These are phyloP conservation scores for Rhododendron molle DNA, from an alignment of 148 eudicot species.

Conservation along the genomic window DNA sequence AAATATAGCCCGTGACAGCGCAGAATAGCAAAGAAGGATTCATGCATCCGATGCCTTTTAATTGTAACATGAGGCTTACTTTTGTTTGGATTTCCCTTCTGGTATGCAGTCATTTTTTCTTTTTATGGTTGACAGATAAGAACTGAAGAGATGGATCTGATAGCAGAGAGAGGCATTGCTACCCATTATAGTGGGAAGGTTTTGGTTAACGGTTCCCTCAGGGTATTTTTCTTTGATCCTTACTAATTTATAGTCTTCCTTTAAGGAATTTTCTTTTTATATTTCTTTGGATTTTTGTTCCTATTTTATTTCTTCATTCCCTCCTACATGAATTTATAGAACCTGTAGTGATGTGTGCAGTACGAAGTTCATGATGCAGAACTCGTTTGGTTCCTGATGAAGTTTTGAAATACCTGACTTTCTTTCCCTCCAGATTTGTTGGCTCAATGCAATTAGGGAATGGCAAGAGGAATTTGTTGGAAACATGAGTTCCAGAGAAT, in stretches of 20 bases:
- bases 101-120: neutral
- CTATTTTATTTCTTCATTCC: no score
- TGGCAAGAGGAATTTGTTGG: slow-evolving; percentile 99
- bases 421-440: slow-evolving; percentile 66
- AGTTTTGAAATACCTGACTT: slow-evolving; percentile 3
- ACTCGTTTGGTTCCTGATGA: neutral
- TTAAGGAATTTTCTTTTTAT: neutral
- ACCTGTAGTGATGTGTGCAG: no score
- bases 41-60: neutral
- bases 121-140: slow-evolving; percentile 51
- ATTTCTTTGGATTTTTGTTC: no score
- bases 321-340: no score
- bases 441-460: slow-evolving; percentile 97
- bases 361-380: no score
- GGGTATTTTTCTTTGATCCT: slow-evolving; percentile 47
- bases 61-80: neutral
- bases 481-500: slow-evolving; percentile 98
- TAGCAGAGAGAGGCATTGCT: slow-evolving; percentile 96
- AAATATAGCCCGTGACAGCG: neutral
- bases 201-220: slow-evolving; percentile 58
- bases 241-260: slow-evolving; percentile 3
- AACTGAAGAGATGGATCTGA: slow-evolving; percentile 97
- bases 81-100: neutral
- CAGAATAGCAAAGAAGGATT: neutral
- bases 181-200: slow-evolving; percentile 87